Evolutionary conservation across 2,329 filamentous ascomycete genomes (phyloP).

Genomic region (Penicillium sp.): DNA sequence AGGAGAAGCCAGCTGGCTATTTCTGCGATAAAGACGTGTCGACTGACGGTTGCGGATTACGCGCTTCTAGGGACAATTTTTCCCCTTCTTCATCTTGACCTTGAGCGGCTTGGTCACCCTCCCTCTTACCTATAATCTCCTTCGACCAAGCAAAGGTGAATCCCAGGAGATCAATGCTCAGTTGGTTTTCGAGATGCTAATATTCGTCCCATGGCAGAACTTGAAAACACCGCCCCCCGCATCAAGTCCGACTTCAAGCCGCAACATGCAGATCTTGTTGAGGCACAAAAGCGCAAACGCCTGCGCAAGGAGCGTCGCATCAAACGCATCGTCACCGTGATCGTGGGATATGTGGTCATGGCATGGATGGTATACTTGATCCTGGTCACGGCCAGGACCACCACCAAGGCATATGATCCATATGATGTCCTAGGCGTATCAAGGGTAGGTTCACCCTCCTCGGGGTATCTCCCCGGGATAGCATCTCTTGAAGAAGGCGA

Average conservation of each 20-base stretch:
- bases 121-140: slow-evolving; percentile 82
- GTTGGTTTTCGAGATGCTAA: slow-evolving; percentile 1
- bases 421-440: slow-evolving; percentile 90
- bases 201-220: slow-evolving; percentile 45
- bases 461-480: no score
- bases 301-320: slow-evolving; percentile 84
- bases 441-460: slow-evolving; percentile 56
- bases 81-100: slow-evolving; percentile 97
- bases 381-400: slow-evolving; percentile 66
- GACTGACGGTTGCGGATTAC: neutral
- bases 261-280: slow-evolving; percentile 78
- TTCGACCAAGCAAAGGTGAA: slow-evolving; percentile 70
- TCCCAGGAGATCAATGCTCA: slow-evolving; percentile 3
- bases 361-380: slow-evolving; percentile 92
- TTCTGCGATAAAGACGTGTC: neutral
- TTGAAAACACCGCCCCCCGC: slow-evolving; percentile 75
- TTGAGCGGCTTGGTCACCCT: slow-evolving; percentile 82
- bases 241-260: slow-evolving; percentile 80
- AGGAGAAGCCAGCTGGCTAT: slow-evolving; percentile 16
- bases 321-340: slow-evolving; percentile 74
- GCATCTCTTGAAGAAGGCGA: no score
- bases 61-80: slow-evolving; percentile 77
- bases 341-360: slow-evolving; percentile 78
- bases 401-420: slow-evolving; percentile 86
- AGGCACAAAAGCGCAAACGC: slow-evolving; percentile 77